phyloP scores from a whole-genome alignment of 768 basidiomycete species.

The Hortiboletus flavorubellus region DNA sequence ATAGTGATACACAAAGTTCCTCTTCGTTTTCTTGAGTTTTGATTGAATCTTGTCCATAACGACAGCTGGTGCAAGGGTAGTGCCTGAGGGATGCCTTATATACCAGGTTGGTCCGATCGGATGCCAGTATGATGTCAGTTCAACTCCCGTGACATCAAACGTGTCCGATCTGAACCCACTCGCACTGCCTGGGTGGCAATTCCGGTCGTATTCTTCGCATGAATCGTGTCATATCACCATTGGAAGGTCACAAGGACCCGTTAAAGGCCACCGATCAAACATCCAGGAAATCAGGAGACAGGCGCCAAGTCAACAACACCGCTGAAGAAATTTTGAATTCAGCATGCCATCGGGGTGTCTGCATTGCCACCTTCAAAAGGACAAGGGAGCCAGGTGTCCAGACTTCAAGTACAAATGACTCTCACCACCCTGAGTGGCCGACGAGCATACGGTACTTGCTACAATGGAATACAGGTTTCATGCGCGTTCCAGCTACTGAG shows the following conservation, averaged over 20 bases:
- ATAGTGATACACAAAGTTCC: constrained; percentile 38
- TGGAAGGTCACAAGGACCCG: neutral
- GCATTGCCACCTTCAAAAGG: neutral
- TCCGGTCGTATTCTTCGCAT: constrained; percentile 2
- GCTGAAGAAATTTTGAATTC: neutral
- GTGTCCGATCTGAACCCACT: constrained; percentile 15
- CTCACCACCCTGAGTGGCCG: neutral
- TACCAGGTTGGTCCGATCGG: constrained; percentile 11
- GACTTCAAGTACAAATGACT: neutral
- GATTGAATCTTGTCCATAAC: constrained; percentile 27
- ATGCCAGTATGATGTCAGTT: constrained; percentile 8
- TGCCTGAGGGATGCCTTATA: constrained; percentile 3
- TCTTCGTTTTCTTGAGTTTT: constrained; percentile 34
- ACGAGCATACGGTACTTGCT: neutral
- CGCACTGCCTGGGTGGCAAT: constrained; percentile 15
- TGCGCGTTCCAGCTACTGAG: neutral
- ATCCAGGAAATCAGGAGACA: neutral
- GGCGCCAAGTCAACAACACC: neutral
- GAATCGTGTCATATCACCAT: neutral
- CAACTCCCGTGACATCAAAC: constrained; percentile 11
- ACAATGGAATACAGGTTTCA: neutral
- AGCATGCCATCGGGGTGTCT: neutral
- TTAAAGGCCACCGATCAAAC: neutral
- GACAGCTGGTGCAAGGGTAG: neutral
- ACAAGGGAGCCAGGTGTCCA: neutral